phyloP scores from a whole-genome alignment of 257 asterid species.

The Primulina tabacum region DNA sequence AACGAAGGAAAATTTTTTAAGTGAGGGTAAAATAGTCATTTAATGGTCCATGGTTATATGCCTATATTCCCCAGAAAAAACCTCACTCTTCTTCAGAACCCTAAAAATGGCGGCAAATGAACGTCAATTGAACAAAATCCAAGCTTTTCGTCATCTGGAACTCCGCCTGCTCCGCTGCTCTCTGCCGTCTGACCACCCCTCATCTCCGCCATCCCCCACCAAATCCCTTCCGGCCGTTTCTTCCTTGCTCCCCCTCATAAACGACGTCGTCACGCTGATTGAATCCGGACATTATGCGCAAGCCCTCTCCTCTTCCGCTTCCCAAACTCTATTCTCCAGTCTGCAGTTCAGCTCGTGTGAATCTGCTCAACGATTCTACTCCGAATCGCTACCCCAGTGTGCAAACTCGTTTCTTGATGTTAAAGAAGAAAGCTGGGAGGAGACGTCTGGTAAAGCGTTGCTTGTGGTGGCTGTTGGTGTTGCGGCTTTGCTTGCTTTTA shows the following conservation, averaged over 20 bases:
- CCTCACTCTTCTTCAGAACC: neutral
- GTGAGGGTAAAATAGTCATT: too few relatives aligned
- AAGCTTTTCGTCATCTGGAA: slow-evolving; percentile 58
- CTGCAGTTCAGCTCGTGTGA: slow-evolving; percentile 40
- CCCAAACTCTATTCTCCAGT: slow-evolving; percentile 41
- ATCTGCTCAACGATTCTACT: slow-evolving; percentile 58
- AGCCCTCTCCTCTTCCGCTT: slow-evolving; percentile 59
- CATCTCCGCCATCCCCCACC: slow-evolving; percentile 19
- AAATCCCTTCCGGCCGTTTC: slow-evolving; percentile 31
- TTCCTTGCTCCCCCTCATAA: slow-evolving; percentile 39
- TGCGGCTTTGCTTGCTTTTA: slow-evolving; percentile 72
- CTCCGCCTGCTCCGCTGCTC: slow-evolving; percentile 92
- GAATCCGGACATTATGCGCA: slow-evolving; percentile 64
- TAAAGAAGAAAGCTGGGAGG: slow-evolving; percentile 25
- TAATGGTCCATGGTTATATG: too few relatives aligned
- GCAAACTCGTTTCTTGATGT: slow-evolving; percentile 43
- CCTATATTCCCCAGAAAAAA: slow-evolving; percentile 14
- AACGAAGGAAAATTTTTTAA: too few relatives aligned
- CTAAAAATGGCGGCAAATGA: slow-evolving; percentile 34
- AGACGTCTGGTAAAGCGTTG: slow-evolving; percentile 44
- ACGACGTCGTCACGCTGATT: slow-evolving; percentile 44
- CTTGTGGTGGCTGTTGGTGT: slow-evolving; percentile 70
- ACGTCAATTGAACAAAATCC: slow-evolving; percentile 7
- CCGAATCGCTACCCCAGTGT: slow-evolving; percentile 51
- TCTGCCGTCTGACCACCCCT: slow-evolving; percentile 41